Base-by-base conservation (phyloP, 1,139 yeast genomes). In the Pichia sp. region DNA sequence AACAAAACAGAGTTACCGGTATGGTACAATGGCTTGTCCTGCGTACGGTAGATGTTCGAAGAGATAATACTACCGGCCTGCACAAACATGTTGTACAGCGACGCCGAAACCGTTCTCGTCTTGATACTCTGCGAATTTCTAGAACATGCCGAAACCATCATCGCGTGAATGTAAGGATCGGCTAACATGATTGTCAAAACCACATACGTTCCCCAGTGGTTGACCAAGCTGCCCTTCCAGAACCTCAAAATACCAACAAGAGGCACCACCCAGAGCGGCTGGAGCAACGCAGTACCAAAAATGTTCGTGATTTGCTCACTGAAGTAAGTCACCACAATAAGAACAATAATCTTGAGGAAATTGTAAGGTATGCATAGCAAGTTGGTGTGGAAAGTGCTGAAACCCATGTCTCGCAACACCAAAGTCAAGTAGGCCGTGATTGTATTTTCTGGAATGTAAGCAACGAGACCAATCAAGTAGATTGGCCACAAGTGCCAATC, bases 401-500 rank as follows among this genome's bases (percentile, higher is more conserved):
- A 84, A 0, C 87, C 87, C 58, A 84, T 70, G 16, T 71, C 68
- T 57, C 74, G 75, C 59, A 84, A 72, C 8, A 76, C 74, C 51
- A 84, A 64, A 0, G 85, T 80, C 61, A 82, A 66, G 65, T 84
- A 84, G n/a, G 71, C 64, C 11, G 68, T 57, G 7, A 77, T 69
- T 0, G 87, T 79, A 26, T 67, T 61, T 1, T 70, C 63, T 8
- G 77, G 75, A 50, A 78, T 70, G 60, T 76, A 80, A 15, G 75
- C 76, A 47, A 80, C 59, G 16, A 82, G 54, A 5, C 87, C 80
- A 52, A 80, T 71, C 10, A 75, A 54, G 61, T 82, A 84, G 30
- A 84, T 68, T 8, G 88, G 88, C 81, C 83, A 77, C 53, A 82
- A 62, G 64, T 84, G 83, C 61, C 75, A 80, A 66, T 85, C 89